Evolutionary conservation across 371 early-diverging fungal species (phyloP).

Genomic region (Actinomortierella wolfii): DNA sequence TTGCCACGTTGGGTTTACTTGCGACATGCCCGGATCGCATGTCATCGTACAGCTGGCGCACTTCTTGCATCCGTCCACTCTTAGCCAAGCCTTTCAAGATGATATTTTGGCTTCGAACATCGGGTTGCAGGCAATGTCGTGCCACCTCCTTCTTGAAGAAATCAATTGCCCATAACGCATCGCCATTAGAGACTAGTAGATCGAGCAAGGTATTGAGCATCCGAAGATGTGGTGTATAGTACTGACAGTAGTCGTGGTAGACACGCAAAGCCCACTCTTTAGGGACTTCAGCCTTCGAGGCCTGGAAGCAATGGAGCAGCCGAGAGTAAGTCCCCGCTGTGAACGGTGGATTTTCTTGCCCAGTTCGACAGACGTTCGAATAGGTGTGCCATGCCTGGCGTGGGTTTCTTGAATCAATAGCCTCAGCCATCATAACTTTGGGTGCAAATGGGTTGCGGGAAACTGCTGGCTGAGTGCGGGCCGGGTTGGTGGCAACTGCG

Average conservation of each 20-base stretch:
- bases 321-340: constrained; percentile 13
- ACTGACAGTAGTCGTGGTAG: constrained; percentile 27
- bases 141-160: constrained; percentile 11
- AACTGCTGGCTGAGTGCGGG: too few species aligned
- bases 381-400: constrained; percentile 36
- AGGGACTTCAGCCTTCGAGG: constrained; percentile 10
- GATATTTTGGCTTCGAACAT: constrained; percentile 26
- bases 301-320: constrained; percentile 21
- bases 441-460: constrained; percentile 7
- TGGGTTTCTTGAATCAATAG: constrained; percentile 21
- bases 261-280: constrained; percentile 20
- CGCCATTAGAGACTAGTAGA: constrained; percentile 17
- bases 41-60: constrained; percentile 19
- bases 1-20: constrained; percentile 18
- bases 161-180: constrained; percentile 16
- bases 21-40: constrained; percentile 20
- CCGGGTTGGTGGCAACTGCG: too few species aligned
- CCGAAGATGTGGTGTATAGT: constrained; percentile 5
- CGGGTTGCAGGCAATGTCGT: constrained; percentile 3
- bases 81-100: constrained; percentile 23
- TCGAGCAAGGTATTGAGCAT: constrained; percentile 29
- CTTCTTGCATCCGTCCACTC: constrained; percentile 12
- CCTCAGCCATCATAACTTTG: constrained; percentile 16
- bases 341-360: not conserved
- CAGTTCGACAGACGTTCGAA: not conserved